These are phyloP conservation scores for Lagenaria siceraria DNA, from an alignment of 306 rosid species.

Conservation along the genomic window DNA sequence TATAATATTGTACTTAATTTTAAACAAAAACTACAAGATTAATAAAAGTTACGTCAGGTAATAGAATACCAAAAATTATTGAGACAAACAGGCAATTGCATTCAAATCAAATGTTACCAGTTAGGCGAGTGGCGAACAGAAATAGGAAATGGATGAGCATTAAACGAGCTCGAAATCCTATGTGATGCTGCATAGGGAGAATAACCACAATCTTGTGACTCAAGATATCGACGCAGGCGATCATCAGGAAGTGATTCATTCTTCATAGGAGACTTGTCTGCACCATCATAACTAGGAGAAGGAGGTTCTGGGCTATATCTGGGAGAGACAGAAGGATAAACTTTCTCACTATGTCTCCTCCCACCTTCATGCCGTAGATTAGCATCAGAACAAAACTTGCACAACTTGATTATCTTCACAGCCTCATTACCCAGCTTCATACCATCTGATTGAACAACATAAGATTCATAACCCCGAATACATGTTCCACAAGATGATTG, in stretches of 20 bases:
- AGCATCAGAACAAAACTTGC: slow-evolving; percentile 53
- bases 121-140: slow-evolving; percentile 33
- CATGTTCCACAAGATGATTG: slow-evolving; percentile 63
- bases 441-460: slow-evolving; percentile 21
- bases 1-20: background rate
- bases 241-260: slow-evolving; percentile 32
- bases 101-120: slow-evolving; percentile 36
- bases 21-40: background rate
- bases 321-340: slow-evolving; percentile 79
- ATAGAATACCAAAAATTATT: background rate
- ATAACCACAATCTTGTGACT: slow-evolving; percentile 34
- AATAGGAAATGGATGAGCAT: slow-evolving; percentile 38
- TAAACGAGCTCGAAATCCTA: slow-evolving; percentile 35
- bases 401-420: slow-evolving; percentile 24
- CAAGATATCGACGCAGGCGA: slow-evolving; percentile 34
- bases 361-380: slow-evolving; percentile 26
- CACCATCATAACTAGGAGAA: slow-evolving; percentile 47
- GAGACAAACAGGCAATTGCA: background rate
- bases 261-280: slow-evolving; percentile 30
- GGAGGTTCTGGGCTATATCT: slow-evolving; percentile 60
- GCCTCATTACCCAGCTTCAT: slow-evolving; percentile 18
- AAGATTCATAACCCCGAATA: slow-evolving; percentile 33
- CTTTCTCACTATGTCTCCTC: slow-evolving; percentile 47
- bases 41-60: background rate
- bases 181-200: slow-evolving; percentile 30